phyloP scores from a whole-genome alignment of 2,329 filamentous ascomycete species.

The Monosporascus cannonballus region DNA sequence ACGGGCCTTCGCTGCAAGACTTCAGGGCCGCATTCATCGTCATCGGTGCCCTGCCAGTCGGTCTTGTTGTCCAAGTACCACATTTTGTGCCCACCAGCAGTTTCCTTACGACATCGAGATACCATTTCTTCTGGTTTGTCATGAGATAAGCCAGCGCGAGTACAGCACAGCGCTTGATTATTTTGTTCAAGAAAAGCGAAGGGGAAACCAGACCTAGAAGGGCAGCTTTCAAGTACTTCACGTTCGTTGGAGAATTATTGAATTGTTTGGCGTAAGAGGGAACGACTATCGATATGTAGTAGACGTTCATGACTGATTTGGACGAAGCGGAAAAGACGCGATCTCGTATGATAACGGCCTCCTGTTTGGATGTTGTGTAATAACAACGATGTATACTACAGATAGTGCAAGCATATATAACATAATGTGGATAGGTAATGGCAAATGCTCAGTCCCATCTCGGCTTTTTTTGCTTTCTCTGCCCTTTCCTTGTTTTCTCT shows the following conservation, averaged over 20 bases:
- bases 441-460: too few relatives aligned
- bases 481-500: too few relatives aligned
- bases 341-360: neutral
- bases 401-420: neutral
- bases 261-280: neutral
- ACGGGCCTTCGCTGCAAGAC: neutral
- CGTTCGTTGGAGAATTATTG: neutral
- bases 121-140: constrained; percentile 18
- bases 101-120: constrained; percentile 19
- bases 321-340: neutral
- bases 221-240: too few relatives aligned
- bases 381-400: neutral
- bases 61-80: neutral
- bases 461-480: too few relatives aligned
- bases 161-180: constrained; percentile 13
- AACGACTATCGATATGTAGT: neutral
- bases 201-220: too few relatives aligned
- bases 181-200: neutral
- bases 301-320: neutral
- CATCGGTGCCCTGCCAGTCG: neutral
- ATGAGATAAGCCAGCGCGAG: constrained; percentile 7
- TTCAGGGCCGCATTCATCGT: neutral
- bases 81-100: neutral
- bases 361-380: neutral
- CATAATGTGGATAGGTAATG: too few relatives aligned